phyloP scores from a whole-genome alignment of 805 yeast species.

The Zygosaccharomyces bisporus region DNA sequence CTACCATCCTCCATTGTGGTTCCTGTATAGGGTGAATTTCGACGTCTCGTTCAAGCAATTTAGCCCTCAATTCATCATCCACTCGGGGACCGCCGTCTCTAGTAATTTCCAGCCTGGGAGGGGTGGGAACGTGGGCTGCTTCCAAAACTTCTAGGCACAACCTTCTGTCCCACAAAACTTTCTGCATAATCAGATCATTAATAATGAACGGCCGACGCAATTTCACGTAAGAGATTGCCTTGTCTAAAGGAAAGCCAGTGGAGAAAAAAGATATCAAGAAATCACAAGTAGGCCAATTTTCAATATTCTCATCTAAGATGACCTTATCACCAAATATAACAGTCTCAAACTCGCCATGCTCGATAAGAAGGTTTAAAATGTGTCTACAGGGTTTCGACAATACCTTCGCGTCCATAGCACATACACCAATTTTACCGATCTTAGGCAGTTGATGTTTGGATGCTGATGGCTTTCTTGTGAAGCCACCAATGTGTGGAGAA shows the following conservation, averaged over 20 bases:
- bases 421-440: constrained; percentile 93
- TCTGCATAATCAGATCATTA: constrained; percentile 87
- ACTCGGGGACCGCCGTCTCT: constrained; percentile 96
- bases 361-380: constrained; percentile 81
- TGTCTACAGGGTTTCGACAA: constrained; percentile 93
- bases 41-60: constrained; percentile 61
- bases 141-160: constrained; percentile 75
- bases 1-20: constrained; percentile 82
- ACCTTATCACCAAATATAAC: constrained; percentile 97
- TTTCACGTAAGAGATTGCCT: constrained; percentile 87
- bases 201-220: constrained; percentile 85
- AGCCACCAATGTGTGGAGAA: constrained; percentile 4
- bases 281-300: constrained; percentile 99
- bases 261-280: constrained; percentile 89
- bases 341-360: constrained; percentile 93
- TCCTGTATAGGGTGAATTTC: constrained; percentile 46
- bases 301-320: constrained; percentile 85
- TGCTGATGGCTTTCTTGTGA: constrained; percentile 31
- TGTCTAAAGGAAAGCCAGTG: constrained; percentile 93
- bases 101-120: constrained; percentile 79
- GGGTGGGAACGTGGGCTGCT: constrained; percentile 83
- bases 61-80: constrained; percentile 59
- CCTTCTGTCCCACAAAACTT: constrained; percentile 96
- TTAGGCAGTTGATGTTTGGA: constrained; percentile 50
- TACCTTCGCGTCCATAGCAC: constrained; percentile 98